Conservation (phyloP, 768 basidiomycete genomes). For the Hortiboletus flavorubellus region DNA sequence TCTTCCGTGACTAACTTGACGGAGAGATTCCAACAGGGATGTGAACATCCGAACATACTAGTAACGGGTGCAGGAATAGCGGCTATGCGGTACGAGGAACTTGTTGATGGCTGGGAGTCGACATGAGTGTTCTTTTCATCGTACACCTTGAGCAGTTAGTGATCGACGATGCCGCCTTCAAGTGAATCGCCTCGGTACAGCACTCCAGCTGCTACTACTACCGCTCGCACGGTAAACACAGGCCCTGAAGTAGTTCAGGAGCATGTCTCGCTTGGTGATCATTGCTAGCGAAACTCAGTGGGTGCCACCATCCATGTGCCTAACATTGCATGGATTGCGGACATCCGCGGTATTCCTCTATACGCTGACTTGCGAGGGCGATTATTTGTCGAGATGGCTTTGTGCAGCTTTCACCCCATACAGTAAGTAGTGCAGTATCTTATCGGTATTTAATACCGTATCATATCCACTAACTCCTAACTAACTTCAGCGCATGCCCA, state of each 20-base stretch:
- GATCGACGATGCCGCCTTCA: constrained; percentile 25
- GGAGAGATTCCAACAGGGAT: constrained; percentile 6
- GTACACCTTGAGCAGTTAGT: neutral
- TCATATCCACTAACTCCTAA: no score
- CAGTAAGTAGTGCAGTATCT: no score
- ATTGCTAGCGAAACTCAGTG: constrained; percentile 25
- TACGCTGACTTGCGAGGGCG: neutral
- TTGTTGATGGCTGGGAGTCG: constrained; percentile 46
- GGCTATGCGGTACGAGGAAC: constrained; percentile 16
- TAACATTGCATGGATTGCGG: no score
- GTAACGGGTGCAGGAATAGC: constrained; percentile 42
- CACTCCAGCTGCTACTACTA: constrained; percentile 31
- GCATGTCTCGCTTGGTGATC: constrained; percentile 28
- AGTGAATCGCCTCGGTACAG: constrained; percentile 34
- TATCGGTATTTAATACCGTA: no score
- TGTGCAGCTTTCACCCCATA: neutral
- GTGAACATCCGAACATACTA: constrained; percentile 29
- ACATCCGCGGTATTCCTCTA: neutral
- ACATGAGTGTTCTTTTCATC: constrained; percentile 27
- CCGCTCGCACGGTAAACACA: constrained; percentile 27
- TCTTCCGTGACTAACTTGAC: constrained; percentile 11
- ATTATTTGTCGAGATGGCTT: neutral
- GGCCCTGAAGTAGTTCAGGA: constrained; percentile 17
- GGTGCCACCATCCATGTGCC: no score
- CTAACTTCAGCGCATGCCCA: no score